Evolutionary conservation across 306 rosid genomes (phyloP), one percentile per base, ranked within the genome.

Genomic region (Dryas alaskensis): DNA sequence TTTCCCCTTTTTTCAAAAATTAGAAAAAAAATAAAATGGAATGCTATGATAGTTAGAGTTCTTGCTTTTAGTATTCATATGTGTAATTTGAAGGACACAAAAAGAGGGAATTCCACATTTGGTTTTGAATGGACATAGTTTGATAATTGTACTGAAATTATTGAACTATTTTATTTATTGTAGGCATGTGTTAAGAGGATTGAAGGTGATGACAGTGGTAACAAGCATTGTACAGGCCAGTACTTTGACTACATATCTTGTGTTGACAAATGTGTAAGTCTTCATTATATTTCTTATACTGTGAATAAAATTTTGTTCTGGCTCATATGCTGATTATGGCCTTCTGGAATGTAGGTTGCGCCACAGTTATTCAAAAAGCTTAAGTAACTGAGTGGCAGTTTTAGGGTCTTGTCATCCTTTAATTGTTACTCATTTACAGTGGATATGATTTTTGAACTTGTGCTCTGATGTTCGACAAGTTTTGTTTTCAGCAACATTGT

Each of bases 161-260:
- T 16, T 67, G 12, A 50, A 31, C 31, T n/a, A 2, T 8, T 58
- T 14, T 7, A 7, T 46, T 72, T 80, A 48, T 49, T n/a, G 51
- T 84, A 87, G 96, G 90, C 86, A 42, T 89, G 92, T 27, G 73
- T 85, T 58, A 89, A 89, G 77, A 89, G 90, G 81, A 79, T 87
- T 60, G 72, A 81, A 8, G 90, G 84, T 0, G 96, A 89, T 60
- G 85, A 79, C 14, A 45, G 82, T 31, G 92, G 92, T 73, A 80
- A 84, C 75, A 86, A 86, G 84, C 96, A 89, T 73, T 89, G 92
- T 77, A 89, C 92, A 9, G 96, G 96, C 80, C 96, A 89, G 58
- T 89, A 84, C 80, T 89, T 89, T 75, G 92, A 89, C 79, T 87
- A 87, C 78, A 87, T 88, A 89, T 81, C 82, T 69, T 89, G 96